These are phyloP conservation scores for Hericium erinaceus DNA, from an alignment of 768 basidiomycete species.

Conservation along the genomic window DNA sequence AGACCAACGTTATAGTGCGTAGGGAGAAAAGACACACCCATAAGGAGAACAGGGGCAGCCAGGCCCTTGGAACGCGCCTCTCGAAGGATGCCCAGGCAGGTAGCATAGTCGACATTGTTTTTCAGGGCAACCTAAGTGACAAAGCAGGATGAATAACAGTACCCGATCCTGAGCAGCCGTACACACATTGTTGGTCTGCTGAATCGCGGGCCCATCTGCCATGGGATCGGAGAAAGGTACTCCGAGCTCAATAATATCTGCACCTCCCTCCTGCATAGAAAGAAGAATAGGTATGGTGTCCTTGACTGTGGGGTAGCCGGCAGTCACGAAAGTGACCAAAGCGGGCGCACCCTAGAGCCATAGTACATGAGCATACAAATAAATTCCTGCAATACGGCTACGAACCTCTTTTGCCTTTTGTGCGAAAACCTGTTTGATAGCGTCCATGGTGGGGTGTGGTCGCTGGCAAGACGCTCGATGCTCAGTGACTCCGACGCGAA, in stretches of 20 bases:
- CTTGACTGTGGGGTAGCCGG: slow-evolving; percentile 73
- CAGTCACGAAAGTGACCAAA: slow-evolving; percentile 86
- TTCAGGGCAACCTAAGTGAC: slow-evolving; percentile 65
- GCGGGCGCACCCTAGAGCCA: slow-evolving; percentile 43
- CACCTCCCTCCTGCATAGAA: slow-evolving; percentile 87
- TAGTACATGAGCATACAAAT: neutral
- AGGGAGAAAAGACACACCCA: slow-evolving; percentile 48
- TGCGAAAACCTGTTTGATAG: slow-evolving; percentile 59
- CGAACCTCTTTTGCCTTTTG: slow-evolving; percentile 50
- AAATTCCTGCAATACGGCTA: neutral
- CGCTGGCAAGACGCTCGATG: no score
- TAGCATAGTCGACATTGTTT: slow-evolving; percentile 69
- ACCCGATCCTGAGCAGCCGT: neutral
- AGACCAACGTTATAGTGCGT: neutral
- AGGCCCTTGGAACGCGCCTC: slow-evolving; percentile 80
- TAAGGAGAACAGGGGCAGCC: slow-evolving; percentile 80
- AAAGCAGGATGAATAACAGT: neutral
- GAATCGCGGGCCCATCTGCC: slow-evolving; percentile 91
- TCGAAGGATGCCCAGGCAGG: slow-evolving; percentile 62
- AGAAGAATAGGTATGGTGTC: slow-evolving; percentile 85
- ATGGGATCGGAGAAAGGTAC: slow-evolving; percentile 95
- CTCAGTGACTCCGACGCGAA: no score
- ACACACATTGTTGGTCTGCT: slow-evolving; percentile 85
- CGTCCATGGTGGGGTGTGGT: slow-evolving; percentile 44
- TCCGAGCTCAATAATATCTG: slow-evolving; percentile 92